A percentile compares a stretch with the other conserved stretches of the same genome.
These are phyloP conservation scores for Phoenix roebelenii DNA, from an alignment of 176 grass and related monocot species.

Conservation along the genomic window DNA sequence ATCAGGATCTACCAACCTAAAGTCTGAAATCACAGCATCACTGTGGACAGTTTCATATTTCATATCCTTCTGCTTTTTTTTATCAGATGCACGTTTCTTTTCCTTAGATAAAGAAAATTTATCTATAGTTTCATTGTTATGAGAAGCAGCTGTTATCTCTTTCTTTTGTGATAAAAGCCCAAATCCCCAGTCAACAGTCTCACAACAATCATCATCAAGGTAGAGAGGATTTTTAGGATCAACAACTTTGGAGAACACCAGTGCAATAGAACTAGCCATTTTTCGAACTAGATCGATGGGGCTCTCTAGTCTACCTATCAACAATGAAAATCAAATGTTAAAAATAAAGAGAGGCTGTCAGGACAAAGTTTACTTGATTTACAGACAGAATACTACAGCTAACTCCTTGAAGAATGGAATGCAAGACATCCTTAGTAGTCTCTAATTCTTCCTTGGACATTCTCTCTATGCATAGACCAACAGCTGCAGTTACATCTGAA, in stretches of 20 bases:
- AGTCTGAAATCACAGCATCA: conserved; percentile 35
- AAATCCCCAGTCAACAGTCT: conserved; percentile 82
- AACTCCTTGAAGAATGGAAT: conserved; percentile 88
- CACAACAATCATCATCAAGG: conserved; percentile 78
- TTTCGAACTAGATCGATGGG: conserved; percentile 78
- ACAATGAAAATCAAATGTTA: conserved; percentile 24
- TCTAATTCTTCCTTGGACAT: conserved; percentile 77
- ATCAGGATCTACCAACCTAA: conserved; percentile 36
- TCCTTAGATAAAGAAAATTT: conserved; percentile 25
- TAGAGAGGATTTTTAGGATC: conserved; percentile 90
- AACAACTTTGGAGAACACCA: conserved; percentile 86
- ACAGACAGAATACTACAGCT: conserved; percentile 39
- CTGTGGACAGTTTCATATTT: conserved; percentile 25
- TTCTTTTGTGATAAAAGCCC: conserved; percentile 50
- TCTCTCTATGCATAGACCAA: conserved; percentile 81
- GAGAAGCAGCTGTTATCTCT: conserved; percentile 28
- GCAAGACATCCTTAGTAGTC: conserved; percentile 67
- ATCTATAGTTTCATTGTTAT: conserved; percentile 25
- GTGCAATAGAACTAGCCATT: conserved; percentile 82
- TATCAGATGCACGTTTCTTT: conserved; percentile 32
- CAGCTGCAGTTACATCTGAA: conserved; percentile 83
- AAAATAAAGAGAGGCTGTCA: conserved; percentile 1
- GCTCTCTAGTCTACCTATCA: conserved; percentile 86
- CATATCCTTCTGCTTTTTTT: conserved; percentile 34
- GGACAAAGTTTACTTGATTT: no score